Percentiles rank a stretch among this genome's conserved stretches.
These are phyloP conservation scores for Castanospermum australe DNA, from an alignment of 306 rosid species.

Conservation along the genomic window DNA sequence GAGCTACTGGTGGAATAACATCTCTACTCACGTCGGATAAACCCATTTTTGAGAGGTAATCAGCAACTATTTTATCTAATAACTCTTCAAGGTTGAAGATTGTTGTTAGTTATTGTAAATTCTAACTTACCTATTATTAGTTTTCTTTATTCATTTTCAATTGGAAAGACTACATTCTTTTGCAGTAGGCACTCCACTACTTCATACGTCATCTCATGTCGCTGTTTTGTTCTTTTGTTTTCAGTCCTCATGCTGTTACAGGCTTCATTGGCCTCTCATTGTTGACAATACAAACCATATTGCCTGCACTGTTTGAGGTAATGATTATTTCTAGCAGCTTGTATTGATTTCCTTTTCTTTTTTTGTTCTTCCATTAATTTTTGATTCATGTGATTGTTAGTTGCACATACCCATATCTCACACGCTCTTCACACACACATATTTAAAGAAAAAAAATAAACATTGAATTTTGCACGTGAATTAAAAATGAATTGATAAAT, in stretches of 20 bases:
- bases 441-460: not conserved
- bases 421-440: not conserved
- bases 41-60: constrained; percentile 83
- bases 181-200: not conserved
- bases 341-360: not conserved
- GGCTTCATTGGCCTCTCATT: constrained; percentile 78
- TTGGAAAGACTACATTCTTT: not conserved
- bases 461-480: not conserved
- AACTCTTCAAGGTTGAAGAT: not conserved
- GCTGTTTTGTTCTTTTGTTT: not conserved
- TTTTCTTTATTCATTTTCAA: not conserved
- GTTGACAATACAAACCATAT: constrained; percentile 72
- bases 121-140: not conserved
- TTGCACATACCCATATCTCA: not conserved
- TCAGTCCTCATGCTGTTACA: constrained; percentile 91
- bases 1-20: constrained; percentile 91
- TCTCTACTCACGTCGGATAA: constrained; percentile 85
- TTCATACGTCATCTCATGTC: not conserved
- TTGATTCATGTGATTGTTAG: not conserved
- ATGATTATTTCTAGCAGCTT: not conserved
- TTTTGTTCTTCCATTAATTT: not conserved
- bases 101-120: not conserved
- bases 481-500: not conserved
- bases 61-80: not conserved
- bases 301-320: constrained; percentile 87